A percentile compares a stretch with the other conserved stretches of the same genome.
Conservation (phyloP, 768 basidiomycete genomes). For the Clitopilus passeckerianus region DNA sequence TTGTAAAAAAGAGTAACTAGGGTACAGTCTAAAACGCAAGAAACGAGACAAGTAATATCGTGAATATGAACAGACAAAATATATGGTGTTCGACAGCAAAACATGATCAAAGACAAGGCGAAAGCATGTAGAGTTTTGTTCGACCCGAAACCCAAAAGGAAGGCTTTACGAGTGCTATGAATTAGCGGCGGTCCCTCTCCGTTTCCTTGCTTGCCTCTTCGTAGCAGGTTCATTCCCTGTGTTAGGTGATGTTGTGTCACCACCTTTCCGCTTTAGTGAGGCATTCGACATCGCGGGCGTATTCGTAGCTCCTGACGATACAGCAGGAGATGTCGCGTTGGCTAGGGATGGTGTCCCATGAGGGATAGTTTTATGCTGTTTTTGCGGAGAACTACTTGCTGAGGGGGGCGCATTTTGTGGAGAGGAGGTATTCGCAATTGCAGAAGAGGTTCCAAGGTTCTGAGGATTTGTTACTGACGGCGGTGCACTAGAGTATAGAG, state of each 20-base stretch:
- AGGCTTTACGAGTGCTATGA: constrained; percentile 14
- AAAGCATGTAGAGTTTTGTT: constrained; percentile 12
- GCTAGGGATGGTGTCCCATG: constrained; percentile 14
- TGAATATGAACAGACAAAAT: neutral
- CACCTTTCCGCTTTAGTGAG: constrained; percentile 53
- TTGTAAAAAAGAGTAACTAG: neutral
- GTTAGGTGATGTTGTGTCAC: constrained; percentile 42
- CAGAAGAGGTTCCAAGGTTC: constrained; percentile 18
- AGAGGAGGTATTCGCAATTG: constrained; percentile 28
- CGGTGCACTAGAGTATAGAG: constrained; percentile 47
- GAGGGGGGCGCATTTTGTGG: constrained; percentile 49
- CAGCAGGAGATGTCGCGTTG: constrained; percentile 17
- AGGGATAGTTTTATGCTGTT: constrained; percentile 58
- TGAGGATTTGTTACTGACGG: constrained; percentile 41
- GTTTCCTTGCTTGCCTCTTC: constrained; percentile 51
- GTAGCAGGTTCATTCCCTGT: constrained; percentile 41
- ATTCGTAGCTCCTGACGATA: constrained; percentile 36
- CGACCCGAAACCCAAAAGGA: constrained; percentile 18
- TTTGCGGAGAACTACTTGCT: constrained; percentile 51
- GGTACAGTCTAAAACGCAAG: neutral
- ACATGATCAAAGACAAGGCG: constrained; percentile 9
- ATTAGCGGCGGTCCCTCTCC: constrained; percentile 41
- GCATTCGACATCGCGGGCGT: constrained; percentile 45
- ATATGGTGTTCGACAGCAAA: constrained; percentile 1
- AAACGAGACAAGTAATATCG: neutral